Conservation (phyloP, 352 stramenopile species). For the Pythium chondricola region DNA sequence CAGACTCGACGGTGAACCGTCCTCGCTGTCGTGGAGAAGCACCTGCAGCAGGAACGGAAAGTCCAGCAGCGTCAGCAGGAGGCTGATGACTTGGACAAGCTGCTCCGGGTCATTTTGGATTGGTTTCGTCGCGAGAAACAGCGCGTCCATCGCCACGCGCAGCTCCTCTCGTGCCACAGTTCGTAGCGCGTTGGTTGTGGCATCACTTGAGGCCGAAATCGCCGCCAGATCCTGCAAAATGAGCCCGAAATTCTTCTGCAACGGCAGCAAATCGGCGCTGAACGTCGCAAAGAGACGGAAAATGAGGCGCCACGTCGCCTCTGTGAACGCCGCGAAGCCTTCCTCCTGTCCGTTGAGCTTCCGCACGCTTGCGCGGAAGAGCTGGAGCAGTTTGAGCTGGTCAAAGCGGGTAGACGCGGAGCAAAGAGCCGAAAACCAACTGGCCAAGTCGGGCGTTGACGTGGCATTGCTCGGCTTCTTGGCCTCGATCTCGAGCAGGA, state of each 20-base stretch:
- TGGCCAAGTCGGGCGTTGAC: constrained; percentile 13
- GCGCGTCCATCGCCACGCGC: constrained; percentile 23
- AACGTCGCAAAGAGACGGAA: constrained; percentile 54
- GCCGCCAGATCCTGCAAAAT: constrained; percentile 16
- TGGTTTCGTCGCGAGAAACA: constrained; percentile 17
- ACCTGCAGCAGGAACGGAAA: constrained; percentile 47
- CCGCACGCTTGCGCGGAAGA: constrained; percentile 60
- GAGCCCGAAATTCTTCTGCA: constrained; percentile 69
- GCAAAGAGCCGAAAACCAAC: constrained; percentile 43
- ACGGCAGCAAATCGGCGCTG: constrained; percentile 14
- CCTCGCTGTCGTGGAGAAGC: constrained; percentile 23
- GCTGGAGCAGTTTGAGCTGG: constrained; percentile 69
- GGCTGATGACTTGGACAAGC: constrained; percentile 35
- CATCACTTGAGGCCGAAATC: background rate
- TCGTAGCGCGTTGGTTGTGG: background rate
- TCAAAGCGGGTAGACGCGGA: constrained; percentile 34
- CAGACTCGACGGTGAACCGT: constrained; percentile 1
- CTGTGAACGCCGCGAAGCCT: constrained; percentile 20
- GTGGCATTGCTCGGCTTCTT: constrained; percentile 15
- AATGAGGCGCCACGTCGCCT: constrained; percentile 40
- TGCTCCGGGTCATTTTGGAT: constrained; percentile 12
- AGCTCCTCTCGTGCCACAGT: constrained; percentile 38
- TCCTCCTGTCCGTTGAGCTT: constrained; percentile 19
- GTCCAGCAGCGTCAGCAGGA: constrained; percentile 53
- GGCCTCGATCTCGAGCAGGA: constrained; percentile 21